Conservation (phyloP, 106 monocot species). For the Allium sativum region DNA sequence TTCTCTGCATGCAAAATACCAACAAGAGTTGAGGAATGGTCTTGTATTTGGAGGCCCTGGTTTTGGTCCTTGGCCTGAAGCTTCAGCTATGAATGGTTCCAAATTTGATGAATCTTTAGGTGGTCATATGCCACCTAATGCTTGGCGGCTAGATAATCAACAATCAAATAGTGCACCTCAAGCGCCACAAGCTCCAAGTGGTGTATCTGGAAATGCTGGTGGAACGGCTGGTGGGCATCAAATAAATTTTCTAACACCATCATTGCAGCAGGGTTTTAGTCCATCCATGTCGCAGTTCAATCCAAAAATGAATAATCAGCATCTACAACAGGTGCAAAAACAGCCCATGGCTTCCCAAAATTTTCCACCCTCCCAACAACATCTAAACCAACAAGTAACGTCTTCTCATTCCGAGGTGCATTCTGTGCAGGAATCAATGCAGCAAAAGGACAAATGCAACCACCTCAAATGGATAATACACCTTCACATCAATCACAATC, state of each 20-base stretch:
- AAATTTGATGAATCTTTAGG: slow-evolving; percentile 48
- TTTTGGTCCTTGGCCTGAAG: slow-evolving; percentile 70
- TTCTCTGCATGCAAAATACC: too few relatives aligned
- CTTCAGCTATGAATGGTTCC: slow-evolving; percentile 34
- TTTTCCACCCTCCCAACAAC: slow-evolving; percentile 28
- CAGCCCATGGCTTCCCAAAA: slow-evolving; percentile 30
- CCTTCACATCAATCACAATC: slow-evolving; percentile 4
- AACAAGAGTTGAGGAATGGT: too few relatives aligned
- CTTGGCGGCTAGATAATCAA: slow-evolving; percentile 45
- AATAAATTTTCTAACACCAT: neutral
- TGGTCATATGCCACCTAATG: slow-evolving; percentile 36
- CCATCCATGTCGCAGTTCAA: slow-evolving; percentile 36
- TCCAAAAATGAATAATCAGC: slow-evolving; percentile 40
- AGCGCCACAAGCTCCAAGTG: too few relatives aligned
- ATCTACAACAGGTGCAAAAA: slow-evolving; percentile 56
- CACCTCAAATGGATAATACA: slow-evolving; percentile 29
- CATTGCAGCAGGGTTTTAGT: slow-evolving; percentile 33
- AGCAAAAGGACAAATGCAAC: slow-evolving; percentile 48
- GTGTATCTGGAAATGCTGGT: slow-evolving; percentile 29
- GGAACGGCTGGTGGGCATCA: neutral
- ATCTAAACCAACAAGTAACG: slow-evolving; percentile 26
- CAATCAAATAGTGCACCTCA: slow-evolving; percentile 27
- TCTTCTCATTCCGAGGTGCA: slow-evolving; percentile 33
- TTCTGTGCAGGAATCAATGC: slow-evolving; percentile 25
- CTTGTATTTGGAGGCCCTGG: slow-evolving; percentile 97